phyloP scores from a whole-genome alignment of 441 rosid genomes.

The Manihot esculenta region DNA sequence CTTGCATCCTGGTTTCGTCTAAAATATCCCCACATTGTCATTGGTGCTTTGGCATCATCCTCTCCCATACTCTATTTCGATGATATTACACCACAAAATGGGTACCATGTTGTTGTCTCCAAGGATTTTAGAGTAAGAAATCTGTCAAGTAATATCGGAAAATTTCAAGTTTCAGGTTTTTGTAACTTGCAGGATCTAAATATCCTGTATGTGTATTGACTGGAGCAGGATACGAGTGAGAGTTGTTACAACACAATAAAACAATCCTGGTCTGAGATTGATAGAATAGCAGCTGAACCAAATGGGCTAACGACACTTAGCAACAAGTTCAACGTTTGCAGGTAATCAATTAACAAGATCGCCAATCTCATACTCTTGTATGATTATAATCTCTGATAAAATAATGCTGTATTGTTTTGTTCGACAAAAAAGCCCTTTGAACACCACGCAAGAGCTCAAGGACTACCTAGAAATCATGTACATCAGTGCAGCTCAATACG shows the following conservation, averaged over 20 bases:
- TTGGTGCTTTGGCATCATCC: slow-evolving; percentile 67
- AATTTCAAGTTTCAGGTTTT: not conserved
- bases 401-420: not conserved
- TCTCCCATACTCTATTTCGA: slow-evolving; percentile 66
- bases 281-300: slow-evolving; percentile 12
- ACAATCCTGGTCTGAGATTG: slow-evolving; percentile 30
- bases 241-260: slow-evolving; percentile 27
- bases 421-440: slow-evolving; percentile 4
- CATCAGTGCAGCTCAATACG: slow-evolving; percentile 21
- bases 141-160: not conserved
- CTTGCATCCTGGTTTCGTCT: slow-evolving; percentile 63
- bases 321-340: slow-evolving; percentile 24
- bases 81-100: slow-evolving; percentile 45
- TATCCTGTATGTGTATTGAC: not conserved
- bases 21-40: slow-evolving; percentile 57
- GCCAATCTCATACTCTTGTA: not conserved
- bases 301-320: slow-evolving; percentile 17
- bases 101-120: slow-evolving; percentile 44
- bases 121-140: slow-evolving; percentile 51
- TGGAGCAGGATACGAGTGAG: slow-evolving; percentile 24
- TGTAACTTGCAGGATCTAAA: not conserved
- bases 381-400: not conserved
- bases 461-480: not conserved
- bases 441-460: slow-evolving; percentile 22
- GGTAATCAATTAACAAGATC: not conserved